Percentiles rank a stretch among this genome's conserved stretches.
Evolutionary conservation across 139 green algal genomes (phyloP).

Genomic region (Gonium pectorale): DNA sequence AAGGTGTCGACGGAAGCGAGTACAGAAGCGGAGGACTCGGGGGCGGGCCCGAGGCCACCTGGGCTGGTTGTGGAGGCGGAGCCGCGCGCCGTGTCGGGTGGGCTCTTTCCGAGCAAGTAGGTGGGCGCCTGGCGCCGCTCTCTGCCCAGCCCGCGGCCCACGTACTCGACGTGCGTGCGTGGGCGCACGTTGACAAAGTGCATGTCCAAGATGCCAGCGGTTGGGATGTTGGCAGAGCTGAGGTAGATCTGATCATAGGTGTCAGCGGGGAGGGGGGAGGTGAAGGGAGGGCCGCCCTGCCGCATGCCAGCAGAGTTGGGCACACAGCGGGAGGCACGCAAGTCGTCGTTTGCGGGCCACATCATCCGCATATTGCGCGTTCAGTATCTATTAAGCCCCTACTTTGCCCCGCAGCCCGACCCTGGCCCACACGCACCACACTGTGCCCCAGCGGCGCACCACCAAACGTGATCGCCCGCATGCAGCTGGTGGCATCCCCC

Average conservation of each 20-base stretch:
- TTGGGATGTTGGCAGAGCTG: slow-evolving; percentile 44
- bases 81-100: background rate
- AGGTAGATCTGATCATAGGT: slow-evolving; percentile 59
- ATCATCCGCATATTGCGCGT: too few species aligned
- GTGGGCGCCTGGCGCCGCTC: background rate
- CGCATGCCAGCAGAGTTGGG: too few species aligned
- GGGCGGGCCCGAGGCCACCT: too few species aligned
- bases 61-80: too few species aligned
- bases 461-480: slow-evolving; percentile 28
- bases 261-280: background rate
- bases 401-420: background rate
- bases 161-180: slow-evolving; percentile 1
- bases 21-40: too few species aligned
- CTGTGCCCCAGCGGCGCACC: slow-evolving; percentile 30
- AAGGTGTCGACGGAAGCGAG: too few species aligned
- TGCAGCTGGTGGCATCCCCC: slow-evolving; percentile 29
- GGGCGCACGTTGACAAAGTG: slow-evolving; percentile 46
- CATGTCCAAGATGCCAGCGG: slow-evolving; percentile 12
- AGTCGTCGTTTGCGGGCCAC: too few species aligned
- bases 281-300: too few species aligned
- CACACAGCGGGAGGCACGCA: too few species aligned
- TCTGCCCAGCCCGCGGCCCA: slow-evolving; percentile 11
- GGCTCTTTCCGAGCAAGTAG: background rate
- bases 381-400: too few species aligned
- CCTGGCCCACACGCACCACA: background rate